Conservation (phyloP, 2,329 filamentous ascomycete species). For the Neoarthrinium moseri region DNA sequence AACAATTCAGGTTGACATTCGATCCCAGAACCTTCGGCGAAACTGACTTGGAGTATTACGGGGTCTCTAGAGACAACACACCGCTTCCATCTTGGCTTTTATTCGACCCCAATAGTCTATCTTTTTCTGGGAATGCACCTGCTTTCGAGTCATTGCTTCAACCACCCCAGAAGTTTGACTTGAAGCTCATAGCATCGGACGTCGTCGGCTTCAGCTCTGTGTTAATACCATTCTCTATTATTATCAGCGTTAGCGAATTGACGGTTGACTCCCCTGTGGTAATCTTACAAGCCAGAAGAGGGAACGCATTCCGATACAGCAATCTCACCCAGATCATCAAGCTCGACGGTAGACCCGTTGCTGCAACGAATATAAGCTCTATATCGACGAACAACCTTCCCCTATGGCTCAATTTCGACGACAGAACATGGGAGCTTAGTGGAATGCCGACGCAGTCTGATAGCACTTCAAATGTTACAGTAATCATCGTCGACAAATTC, state of each 20-base stretch:
- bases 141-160: constrained; percentile 60
- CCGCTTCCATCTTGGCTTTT: constrained; percentile 81
- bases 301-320: constrained; percentile 50
- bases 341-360: constrained; percentile 55
- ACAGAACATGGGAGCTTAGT: constrained; percentile 56
- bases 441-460: constrained; percentile 64
- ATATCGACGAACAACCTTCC: constrained; percentile 55
- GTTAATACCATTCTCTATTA: constrained; percentile 65
- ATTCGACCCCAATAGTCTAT: constrained; percentile 65
- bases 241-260: constrained; percentile 70
- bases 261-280: constrained; percentile 59
- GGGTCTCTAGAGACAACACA: constrained; percentile 72
- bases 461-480: constrained; percentile 59
- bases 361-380: constrained; percentile 46
- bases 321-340: constrained; percentile 50
- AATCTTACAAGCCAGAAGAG: constrained; percentile 55
- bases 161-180: constrained; percentile 68
- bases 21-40: constrained; percentile 62
- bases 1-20: constrained; percentile 52
- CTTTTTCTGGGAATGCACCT: constrained; percentile 72
- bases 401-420: constrained; percentile 68
- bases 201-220: constrained; percentile 73
- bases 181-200: constrained; percentile 76
- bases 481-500: constrained; percentile 59
- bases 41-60: constrained; percentile 68